Evolutionary conservation across 306 rosid species (phyloP), one percentile per base, ranked within the genome.

Genomic region (Quercus glauca): DNA sequence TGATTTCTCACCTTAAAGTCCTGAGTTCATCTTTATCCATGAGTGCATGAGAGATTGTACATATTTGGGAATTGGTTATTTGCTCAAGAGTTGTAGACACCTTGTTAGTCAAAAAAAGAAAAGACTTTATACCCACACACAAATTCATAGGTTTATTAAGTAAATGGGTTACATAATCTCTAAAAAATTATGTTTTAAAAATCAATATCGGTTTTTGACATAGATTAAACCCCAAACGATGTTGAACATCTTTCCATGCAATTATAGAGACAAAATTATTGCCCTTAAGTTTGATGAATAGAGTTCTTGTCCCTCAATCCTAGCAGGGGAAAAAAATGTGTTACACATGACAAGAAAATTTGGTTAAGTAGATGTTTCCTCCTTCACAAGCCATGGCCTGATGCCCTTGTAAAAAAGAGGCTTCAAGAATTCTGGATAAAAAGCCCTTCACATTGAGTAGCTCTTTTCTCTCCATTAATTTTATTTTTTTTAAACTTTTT

Each of bases 121-220:
- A 4, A 31, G 35, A 31, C 35, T 31, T 31, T 31, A 31, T 60
- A 17, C 67, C 18, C 15, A 11, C 1, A 20, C 21, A 57, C 25
- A 57, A 8, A 60, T 3, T 61, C 17, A 26, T 26, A 26, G n/a
- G 69, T 25, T 20, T 57, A 20, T 21, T 13, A 59, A 23, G 37
- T 55, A 60, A 10, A 26, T 55, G 35, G 8, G 71, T 21, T 57
- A 43, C 75, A 25, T 76, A 64, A 33, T 85, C 58, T 69, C 53
- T 51, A 56, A 33, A 33, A 5, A 33, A 1, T 33, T 33, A 33
- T 33, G 37, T 25, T 55, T 75, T 43, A 28, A 41, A 56, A 68
- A 14, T 69, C 69, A 69, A 53, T 3, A 19, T 70, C 12, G 2
- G 23, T 60, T 60, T 12, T 60, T 18, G 5, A 11, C 68, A 12